Evolutionary conservation across 495 filamentous ascomycete species (phyloP).

Genomic region (Aspergillus biplanus): DNA sequence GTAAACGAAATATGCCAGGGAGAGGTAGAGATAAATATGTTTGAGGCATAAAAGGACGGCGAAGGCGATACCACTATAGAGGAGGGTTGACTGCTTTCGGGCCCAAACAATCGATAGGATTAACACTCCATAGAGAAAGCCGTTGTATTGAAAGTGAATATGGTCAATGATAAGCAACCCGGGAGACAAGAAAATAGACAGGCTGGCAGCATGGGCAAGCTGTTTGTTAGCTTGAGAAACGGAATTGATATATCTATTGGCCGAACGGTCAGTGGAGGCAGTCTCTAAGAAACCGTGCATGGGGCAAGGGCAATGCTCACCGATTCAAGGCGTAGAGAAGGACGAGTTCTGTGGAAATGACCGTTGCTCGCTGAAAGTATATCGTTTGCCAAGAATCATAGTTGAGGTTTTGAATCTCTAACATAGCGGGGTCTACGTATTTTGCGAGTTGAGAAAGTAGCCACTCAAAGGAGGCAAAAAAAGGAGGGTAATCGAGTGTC

Average conservation of each 20-base stretch:
- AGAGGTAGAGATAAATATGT: slow-evolving; percentile 97
- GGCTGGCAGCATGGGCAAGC: slow-evolving; percentile 83
- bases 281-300: neutral
- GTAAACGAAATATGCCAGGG: slow-evolving; percentile 94
- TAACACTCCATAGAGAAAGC: slow-evolving; percentile 89
- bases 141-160: slow-evolving; percentile 99
- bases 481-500: slow-evolving; percentile 98
- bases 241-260: slow-evolving; percentile 69
- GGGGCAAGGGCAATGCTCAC: slow-evolving; percentile 44
- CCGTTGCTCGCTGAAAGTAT: slow-evolving; percentile 87
- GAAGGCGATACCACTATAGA: slow-evolving; percentile 80
- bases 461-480: slow-evolving; percentile 98
- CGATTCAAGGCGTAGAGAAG: slow-evolving; percentile 81
- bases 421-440: slow-evolving; percentile 78
- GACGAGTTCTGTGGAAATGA: slow-evolving; percentile 84
- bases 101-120: slow-evolving; percentile 83
- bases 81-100: slow-evolving; percentile 73
- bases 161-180: slow-evolving; percentile 97
- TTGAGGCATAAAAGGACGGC: slow-evolving; percentile 88
- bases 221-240: slow-evolving; percentile 63
- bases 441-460: slow-evolving; percentile 78
- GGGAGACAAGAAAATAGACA: slow-evolving; percentile 89
- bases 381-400: slow-evolving; percentile 92
- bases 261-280: slow-evolving; percentile 1
- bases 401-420: slow-evolving; percentile 75